Percentiles rank a stretch among this genome's conserved stretches.
Evolutionary conservation across 345 rosid genomes (phyloP).

Genomic region (Cardamine occulta): DNA sequence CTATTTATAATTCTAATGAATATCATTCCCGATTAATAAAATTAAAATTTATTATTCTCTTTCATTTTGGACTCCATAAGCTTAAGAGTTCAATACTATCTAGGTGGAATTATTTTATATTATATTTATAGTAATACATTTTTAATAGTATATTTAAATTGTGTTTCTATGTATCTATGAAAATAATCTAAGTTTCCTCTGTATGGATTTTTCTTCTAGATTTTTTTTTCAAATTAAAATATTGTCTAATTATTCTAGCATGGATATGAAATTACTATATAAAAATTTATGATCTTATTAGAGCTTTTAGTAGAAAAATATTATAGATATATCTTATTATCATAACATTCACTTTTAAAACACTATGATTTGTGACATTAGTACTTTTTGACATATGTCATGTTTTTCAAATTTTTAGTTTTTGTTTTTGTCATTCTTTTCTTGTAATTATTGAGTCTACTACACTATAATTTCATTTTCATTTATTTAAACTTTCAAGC

Average conservation of each 20-base stretch:
- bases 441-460: background rate
- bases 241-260: background rate
- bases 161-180: background rate
- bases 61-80: background rate
- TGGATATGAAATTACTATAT: background rate
- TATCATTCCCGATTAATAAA: background rate
- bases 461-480: background rate
- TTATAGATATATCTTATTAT: background rate
- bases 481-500: background rate
- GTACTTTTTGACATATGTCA: background rate
- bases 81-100: background rate
- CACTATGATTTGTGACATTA: background rate
- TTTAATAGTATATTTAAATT: background rate
- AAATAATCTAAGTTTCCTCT: background rate
- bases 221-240: background rate
- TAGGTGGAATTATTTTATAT: background rate
- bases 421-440: background rate
- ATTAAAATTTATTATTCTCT: background rate
- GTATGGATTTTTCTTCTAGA: background rate
- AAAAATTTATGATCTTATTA: background rate
- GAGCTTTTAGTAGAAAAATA: background rate
- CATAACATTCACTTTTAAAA: background rate
- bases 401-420: background rate
- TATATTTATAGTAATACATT: background rate
- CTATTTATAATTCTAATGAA: constrained; percentile 5